A percentile compares a stretch with the other conserved stretches of the same genome.
phyloP scores from a whole-genome alignment of 1,139 yeast species.

The Candida anutae region DNA sequence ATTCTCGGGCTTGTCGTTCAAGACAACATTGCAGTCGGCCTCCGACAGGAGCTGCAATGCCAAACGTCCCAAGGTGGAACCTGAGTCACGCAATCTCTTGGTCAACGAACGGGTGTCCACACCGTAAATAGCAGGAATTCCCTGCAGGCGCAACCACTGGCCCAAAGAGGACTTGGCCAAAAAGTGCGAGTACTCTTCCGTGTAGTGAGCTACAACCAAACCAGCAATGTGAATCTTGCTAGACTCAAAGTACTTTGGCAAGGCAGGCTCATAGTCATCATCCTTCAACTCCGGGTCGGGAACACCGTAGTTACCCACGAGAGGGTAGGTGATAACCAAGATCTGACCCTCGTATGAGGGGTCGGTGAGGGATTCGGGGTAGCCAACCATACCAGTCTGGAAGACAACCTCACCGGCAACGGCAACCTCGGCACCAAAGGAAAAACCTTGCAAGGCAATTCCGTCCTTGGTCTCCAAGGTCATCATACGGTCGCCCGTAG shows the following conservation, averaged over 20 bases:
- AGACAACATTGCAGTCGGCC: slow-evolving; percentile 30
- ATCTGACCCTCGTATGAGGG: slow-evolving; percentile 99
- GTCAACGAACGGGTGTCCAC: slow-evolving; percentile 95
- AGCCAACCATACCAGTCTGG: slow-evolving; percentile 99
- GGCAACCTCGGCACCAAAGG: slow-evolving; percentile 88
- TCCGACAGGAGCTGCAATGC: slow-evolving; percentile 46
- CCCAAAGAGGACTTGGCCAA: slow-evolving; percentile 90
- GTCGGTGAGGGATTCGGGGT: slow-evolving; percentile 96
- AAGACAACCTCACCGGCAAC: slow-evolving; percentile 97
- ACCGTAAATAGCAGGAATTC: slow-evolving; percentile 94
- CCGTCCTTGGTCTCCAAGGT: slow-evolving; percentile 93
- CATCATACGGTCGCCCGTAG: slow-evolving; percentile 74
- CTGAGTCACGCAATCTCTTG: slow-evolving; percentile 83
- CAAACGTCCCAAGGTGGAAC: slow-evolving; percentile 87
- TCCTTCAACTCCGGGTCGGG: slow-evolving; percentile 80
- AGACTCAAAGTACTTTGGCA: slow-evolving; percentile 93
- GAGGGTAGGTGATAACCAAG: slow-evolving; percentile 90
- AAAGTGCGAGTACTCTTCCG: slow-evolving; percentile 91
- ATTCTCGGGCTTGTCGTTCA: slow-evolving; percentile 11
- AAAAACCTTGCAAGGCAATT: slow-evolving; percentile 84
- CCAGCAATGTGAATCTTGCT: slow-evolving; percentile 92
- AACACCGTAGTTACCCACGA: slow-evolving; percentile 98
- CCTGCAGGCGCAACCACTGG: slow-evolving; percentile 86
- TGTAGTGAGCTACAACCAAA: slow-evolving; percentile 92
- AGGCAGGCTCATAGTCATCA: slow-evolving; percentile 56